Percentiles rank a stretch among this genome's conserved stretches.
These are phyloP conservation scores for Sugiyamaella novakii DNA, from an alignment of 1,139 yeast genomes.

Conservation along the genomic window DNA sequence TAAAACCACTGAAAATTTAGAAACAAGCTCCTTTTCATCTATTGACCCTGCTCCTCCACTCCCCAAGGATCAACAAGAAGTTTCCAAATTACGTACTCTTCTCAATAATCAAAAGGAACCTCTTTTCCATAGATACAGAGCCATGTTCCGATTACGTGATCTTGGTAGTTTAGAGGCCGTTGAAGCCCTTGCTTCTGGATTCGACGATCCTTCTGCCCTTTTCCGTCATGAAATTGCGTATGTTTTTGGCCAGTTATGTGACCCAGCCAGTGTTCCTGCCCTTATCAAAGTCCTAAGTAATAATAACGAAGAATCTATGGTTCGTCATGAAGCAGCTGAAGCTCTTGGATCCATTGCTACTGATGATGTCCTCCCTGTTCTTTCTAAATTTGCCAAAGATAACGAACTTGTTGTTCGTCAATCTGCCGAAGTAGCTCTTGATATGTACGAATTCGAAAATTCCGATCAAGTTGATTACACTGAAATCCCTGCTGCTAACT, in stretches of 20 bases:
- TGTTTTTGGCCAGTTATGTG: conserved; percentile 95
- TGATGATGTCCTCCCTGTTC: conserved; percentile 90
- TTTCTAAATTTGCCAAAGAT: conserved; percentile 77
- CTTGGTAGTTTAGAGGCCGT: conserved; percentile 93
- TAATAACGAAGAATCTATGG: conserved; percentile 91
- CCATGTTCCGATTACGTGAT: conserved; percentile 97
- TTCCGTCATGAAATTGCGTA: conserved; percentile 98
- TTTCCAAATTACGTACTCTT: conserved; percentile 64
- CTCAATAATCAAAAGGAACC: conserved; percentile 78
- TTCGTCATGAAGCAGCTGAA: conserved; percentile 99
- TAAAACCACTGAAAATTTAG: conserved; percentile 65
- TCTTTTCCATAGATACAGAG: conserved; percentile 92
- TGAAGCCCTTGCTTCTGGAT: conserved; percentile 86
- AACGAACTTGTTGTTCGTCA: conserved; percentile 90
- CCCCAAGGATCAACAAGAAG: conserved; percentile 57
- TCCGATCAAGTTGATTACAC: conserved; percentile 84
- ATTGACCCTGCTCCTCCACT: conserved; percentile 99
- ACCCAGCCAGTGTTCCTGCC: conserved; percentile 89
- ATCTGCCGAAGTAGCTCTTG: conserved; percentile 94
- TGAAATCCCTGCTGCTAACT: conserved; percentile 31
- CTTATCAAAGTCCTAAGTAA: conserved; percentile 78
- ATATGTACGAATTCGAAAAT: conserved; percentile 95
- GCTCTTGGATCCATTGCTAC: conserved; percentile 97
- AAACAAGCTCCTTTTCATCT: conserved; percentile 75
- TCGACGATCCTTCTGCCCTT: conserved; percentile 85